Base-by-base conservation (phyloP, 306 rosid species). In the Mimosa pudica region DNA sequence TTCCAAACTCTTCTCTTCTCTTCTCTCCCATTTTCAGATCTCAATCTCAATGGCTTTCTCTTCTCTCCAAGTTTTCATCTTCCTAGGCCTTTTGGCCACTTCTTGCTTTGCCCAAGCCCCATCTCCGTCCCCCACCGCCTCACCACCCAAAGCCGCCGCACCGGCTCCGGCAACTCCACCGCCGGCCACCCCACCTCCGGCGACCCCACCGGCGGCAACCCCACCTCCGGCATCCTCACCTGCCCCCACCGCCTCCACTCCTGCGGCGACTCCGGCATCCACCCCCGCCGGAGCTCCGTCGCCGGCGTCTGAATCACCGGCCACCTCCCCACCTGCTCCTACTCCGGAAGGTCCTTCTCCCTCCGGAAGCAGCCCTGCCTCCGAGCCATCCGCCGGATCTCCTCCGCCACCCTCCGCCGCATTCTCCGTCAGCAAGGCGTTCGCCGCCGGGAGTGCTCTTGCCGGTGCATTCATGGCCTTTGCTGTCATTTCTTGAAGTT, bases 21-120 rank as follows among this genome's bases (percentile, higher is more conserved):
- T 75, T 18, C 24, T 35, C 55, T 77, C 72, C 79, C 30, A 42
- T 77, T 2, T 24, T 17, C 57, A 18, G 8, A 4, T 14, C 7
- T 46, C 30, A 24, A 24, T 24, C 20, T 30, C 79, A 6, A 94
- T 91, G 97, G 89, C 85, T 74, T 85, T 55, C 14, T 18, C 71
- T 38, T 74, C 84, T 10, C 17, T 93, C 30, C 83, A 85, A 73
- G 13, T 89, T 46, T 49, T 95, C 13, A 36, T 95, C 33, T 36
- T 95, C 65, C 77, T 91, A 2, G 90, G 87, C 11, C 89, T 93
- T 7, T 74, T 95, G 70, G 98, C 93, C 67, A 66, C 92, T 10
- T 84, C 96, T 0, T 89, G 86, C 85, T 41, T 90, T 38, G 99
- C 98, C 2, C 99, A 95, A 54, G 87, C 97, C 35, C 96, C 97